Conservation (phyloP, 331 rosid species). For the Saraca asoca region DNA sequence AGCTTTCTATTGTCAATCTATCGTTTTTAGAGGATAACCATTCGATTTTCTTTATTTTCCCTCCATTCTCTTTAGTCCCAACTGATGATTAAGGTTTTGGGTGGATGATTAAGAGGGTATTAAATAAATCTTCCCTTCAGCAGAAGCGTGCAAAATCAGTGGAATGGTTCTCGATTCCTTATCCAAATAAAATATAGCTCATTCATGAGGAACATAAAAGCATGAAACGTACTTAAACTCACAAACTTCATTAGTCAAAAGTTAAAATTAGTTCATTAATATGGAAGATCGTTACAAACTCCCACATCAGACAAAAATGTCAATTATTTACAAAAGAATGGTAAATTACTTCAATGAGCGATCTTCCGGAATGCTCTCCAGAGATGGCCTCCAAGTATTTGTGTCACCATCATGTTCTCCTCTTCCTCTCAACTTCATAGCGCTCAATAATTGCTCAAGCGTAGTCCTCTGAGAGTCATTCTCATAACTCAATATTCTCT, state of each 20-base stretch:
- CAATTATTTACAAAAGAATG: background rate
- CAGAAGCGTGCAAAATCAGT: background rate
- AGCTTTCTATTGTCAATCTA: no score
- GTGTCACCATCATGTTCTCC: slow-evolving; percentile 25
- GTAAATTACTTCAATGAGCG: slow-evolving; percentile 18
- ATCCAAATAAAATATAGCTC: background rate
- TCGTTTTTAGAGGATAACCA: no score
- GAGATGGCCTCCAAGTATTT: slow-evolving; percentile 56
- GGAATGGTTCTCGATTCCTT: background rate
- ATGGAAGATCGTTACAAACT: slow-evolving; percentile 24
- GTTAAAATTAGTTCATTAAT: slow-evolving; percentile 22
- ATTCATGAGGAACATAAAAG: slow-evolving; percentile 2
- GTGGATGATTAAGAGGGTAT: background rate
- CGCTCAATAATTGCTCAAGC: slow-evolving; percentile 60
- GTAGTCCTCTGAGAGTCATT: slow-evolving; percentile 35
- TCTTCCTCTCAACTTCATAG: slow-evolving; percentile 52
- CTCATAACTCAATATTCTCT: slow-evolving; percentile 50
- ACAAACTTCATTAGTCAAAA: slow-evolving; percentile 13
- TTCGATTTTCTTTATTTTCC: no score
- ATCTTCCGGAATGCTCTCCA: slow-evolving; percentile 71
- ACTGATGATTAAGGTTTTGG: background rate
- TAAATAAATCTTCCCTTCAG: background rate
- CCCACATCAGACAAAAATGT: slow-evolving; percentile 21
- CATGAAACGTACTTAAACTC: background rate
- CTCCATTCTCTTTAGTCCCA: no score